These are phyloP conservation scores for Suillus occidentalis DNA, from an alignment of 768 basidiomycete genomes.

Conservation along the genomic window DNA sequence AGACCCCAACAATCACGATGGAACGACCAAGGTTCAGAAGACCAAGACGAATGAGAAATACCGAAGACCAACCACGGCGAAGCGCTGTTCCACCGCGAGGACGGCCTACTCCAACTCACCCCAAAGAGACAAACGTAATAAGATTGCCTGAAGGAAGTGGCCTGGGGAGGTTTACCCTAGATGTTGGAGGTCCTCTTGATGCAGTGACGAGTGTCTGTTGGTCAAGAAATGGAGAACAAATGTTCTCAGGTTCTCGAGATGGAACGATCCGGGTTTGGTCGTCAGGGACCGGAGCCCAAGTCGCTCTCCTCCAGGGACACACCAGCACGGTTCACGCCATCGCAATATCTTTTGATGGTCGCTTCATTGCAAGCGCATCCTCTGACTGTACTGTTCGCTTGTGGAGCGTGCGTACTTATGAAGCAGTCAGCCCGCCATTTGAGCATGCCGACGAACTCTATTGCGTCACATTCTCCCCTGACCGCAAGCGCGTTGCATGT, in stretches of 20 bases:
- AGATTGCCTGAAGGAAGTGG: slow-evolving; percentile 94
- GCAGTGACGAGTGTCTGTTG: slow-evolving; percentile 5
- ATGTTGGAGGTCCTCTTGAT: slow-evolving; percentile 38
- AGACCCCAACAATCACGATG: slow-evolving; percentile 5
- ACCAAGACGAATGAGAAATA: slow-evolving; percentile 3
- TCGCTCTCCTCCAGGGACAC: slow-evolving; percentile 21
- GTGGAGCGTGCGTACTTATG: slow-evolving; percentile 25
- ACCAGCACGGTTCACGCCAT: slow-evolving; percentile 25
- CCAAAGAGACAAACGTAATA: slow-evolving; percentile 6
- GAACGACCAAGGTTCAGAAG: slow-evolving; percentile 2
- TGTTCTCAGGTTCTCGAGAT: slow-evolving; percentile 35
- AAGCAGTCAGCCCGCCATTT: slow-evolving; percentile 20
- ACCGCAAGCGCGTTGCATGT: slow-evolving; percentile 31
- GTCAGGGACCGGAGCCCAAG: slow-evolving; percentile 18
- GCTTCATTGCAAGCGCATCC: slow-evolving; percentile 31
- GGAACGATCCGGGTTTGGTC: slow-evolving; percentile 33
- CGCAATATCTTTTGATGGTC: slow-evolving; percentile 31
- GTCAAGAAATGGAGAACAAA: slow-evolving; percentile 15
- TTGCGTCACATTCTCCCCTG: slow-evolving; percentile 29
- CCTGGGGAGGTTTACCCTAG: slow-evolving; percentile 89
- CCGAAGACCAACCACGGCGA: slow-evolving; percentile 3
- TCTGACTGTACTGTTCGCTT: slow-evolving; percentile 32
- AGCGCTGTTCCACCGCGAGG: background rate
- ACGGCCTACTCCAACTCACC: slow-evolving; percentile 3
- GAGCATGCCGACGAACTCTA: slow-evolving; percentile 30